Evolutionary conservation across 2,329 filamentous ascomycete species (phyloP).

Genomic region (Pestalotiopsis fici): DNA sequence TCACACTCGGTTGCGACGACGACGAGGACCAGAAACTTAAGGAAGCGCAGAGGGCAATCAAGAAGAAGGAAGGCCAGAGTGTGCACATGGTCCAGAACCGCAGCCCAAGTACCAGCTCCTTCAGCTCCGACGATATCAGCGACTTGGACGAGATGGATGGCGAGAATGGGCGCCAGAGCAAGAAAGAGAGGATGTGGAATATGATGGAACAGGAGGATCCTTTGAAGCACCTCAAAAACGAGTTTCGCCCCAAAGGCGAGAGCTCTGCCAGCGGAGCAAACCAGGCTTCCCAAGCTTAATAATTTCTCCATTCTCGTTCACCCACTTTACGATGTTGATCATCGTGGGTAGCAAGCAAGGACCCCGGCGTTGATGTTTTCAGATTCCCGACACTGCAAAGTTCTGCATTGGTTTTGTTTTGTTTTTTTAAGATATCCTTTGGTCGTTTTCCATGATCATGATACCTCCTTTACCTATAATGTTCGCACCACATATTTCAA

Average conservation of each 20-base stretch:
- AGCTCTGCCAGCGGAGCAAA: neutral
- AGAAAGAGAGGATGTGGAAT: constrained; percentile 53
- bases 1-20: constrained; percentile 77
- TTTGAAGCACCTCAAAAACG: neutral
- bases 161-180: constrained; percentile 43
- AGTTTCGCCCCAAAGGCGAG: neutral
- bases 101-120: constrained; percentile 47
- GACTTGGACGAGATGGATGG: constrained; percentile 47
- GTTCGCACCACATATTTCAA: neutral
- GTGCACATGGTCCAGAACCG: constrained; percentile 59
- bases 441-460: neutral
- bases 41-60: constrained; percentile 70
- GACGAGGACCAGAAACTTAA: constrained; percentile 76
- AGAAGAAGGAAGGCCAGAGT: constrained; percentile 62
- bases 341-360: neutral
- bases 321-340: neutral
- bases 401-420: neutral
- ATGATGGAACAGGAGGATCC: constrained; percentile 37
- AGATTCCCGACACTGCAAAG: neutral
- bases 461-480: neutral
- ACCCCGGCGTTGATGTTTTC: neutral
- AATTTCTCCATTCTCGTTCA: neutral
- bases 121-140: constrained; percentile 56
- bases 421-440: constrained; percentile 2
- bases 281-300: neutral